phyloP scores from a whole-genome alignment of 345 rosid species.

The Hibiscus tridactylites region DNA sequence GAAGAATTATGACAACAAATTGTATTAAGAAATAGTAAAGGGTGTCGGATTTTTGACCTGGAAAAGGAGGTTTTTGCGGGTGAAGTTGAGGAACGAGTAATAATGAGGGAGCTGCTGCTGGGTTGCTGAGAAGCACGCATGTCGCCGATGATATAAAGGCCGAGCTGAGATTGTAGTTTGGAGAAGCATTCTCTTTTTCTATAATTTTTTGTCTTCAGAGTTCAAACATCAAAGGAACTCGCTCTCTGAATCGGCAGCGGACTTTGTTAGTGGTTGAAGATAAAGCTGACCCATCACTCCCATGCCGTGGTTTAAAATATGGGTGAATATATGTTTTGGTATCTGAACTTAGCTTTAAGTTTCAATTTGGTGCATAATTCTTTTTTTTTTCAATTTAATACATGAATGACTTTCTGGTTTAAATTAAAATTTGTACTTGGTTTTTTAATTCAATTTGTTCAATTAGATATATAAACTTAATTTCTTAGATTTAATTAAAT shows the following conservation, averaged over 20 bases:
- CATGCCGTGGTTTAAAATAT: no score
- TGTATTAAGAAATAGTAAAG: neutral
- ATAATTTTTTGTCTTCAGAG: neutral
- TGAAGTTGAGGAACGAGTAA: slow-evolving; percentile 14
- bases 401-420: no score
- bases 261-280: slow-evolving; percentile 18
- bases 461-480: no score
- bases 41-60: slow-evolving; percentile 26
- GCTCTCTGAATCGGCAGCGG: neutral
- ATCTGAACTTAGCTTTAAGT: no score
- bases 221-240: neutral
- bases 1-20: neutral
- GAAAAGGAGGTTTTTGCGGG: slow-evolving; percentile 24
- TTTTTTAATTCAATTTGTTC: no score
- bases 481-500: no score
- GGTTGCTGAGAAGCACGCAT: slow-evolving; percentile 7
- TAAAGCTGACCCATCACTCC: neutral
- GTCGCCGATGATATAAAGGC: slow-evolving; percentile 20
- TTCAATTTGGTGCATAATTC: no score
- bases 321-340: no score
- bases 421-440: no score
- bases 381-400: no score
- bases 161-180: slow-evolving; percentile 38
- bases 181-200: slow-evolving; percentile 33
- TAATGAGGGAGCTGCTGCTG: slow-evolving; percentile 5